phyloP scores from a whole-genome alignment of 768 basidiomycete species.

The Amanita exitialis region DNA sequence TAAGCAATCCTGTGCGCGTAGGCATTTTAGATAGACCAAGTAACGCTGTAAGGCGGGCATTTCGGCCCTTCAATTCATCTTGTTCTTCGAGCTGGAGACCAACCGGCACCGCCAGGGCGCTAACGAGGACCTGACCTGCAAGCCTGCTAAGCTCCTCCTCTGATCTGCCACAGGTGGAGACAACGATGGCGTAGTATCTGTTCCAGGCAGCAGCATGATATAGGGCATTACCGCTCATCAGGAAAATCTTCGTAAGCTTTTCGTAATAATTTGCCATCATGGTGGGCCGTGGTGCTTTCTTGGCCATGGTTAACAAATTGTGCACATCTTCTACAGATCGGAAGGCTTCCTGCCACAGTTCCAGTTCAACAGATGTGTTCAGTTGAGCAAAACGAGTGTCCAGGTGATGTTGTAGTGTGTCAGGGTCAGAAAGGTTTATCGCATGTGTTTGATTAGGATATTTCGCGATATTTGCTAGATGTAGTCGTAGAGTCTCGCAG shows the following conservation, averaged over 20 bases:
- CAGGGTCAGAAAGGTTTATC: constrained; percentile 92
- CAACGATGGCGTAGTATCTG: constrained; percentile 67
- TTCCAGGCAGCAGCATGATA: constrained; percentile 98
- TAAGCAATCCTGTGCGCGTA: constrained; percentile 76
- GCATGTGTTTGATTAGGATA: constrained; percentile 90
- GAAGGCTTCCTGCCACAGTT: constrained; percentile 99
- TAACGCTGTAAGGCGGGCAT: constrained; percentile 71
- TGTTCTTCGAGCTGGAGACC: constrained; percentile 40
- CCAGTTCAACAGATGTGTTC: constrained; percentile 93
- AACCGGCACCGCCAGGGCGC: constrained; percentile 89
- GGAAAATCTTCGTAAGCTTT: constrained; percentile 93
- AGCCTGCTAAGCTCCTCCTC: constrained; percentile 74
- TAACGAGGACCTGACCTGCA: constrained; percentile 86
- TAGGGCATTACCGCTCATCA: constrained; percentile 88
- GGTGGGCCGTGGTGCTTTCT: constrained; percentile 82
- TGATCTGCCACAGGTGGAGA: constrained; percentile 60
- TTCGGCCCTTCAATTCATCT: constrained; percentile 49
- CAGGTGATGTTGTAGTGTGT: constrained; percentile 90
- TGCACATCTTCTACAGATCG: constrained; percentile 97
- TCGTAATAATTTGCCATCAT: constrained; percentile 99
- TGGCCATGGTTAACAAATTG: constrained; percentile 86
- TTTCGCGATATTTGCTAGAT: constrained; percentile 90
- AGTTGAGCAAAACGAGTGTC: constrained; percentile 97
- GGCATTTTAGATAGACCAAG: constrained; percentile 79
- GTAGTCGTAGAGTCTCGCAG: constrained; percentile 92